Evolutionary conservation across 2,329 filamentous ascomycete genomes (phyloP).

Genomic region (Fusarium sp.): DNA sequence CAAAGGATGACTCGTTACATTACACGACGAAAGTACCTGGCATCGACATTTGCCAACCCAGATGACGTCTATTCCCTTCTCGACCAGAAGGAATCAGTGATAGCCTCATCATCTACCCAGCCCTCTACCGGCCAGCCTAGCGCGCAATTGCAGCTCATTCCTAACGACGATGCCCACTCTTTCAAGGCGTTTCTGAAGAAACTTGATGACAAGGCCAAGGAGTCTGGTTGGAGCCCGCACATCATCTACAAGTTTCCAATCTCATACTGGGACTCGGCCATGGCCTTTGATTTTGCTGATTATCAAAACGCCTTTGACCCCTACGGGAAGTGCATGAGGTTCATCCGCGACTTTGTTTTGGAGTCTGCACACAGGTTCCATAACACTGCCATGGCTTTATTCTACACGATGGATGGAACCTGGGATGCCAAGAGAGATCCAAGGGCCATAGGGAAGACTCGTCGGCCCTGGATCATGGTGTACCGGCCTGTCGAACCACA

Average conservation of each 20-base stretch:
- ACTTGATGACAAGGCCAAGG: slow-evolving; percentile 6
- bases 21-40: slow-evolving; percentile 47
- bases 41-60: slow-evolving; percentile 52
- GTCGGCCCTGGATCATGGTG: slow-evolving; percentile 65
- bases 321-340: slow-evolving; percentile 42
- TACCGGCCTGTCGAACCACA: slow-evolving; percentile 59
- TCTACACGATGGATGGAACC: slow-evolving; percentile 60
- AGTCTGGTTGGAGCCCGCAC: slow-evolving; percentile 32
- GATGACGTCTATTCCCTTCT: slow-evolving; percentile 43
- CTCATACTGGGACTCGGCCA: slow-evolving; percentile 51
- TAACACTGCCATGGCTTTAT: slow-evolving; percentile 55
- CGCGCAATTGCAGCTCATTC: slow-evolving; percentile 6
- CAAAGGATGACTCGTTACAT: slow-evolving; percentile 42
- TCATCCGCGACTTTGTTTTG: slow-evolving; percentile 25
- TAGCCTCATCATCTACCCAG: neutral
- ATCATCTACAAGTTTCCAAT: slow-evolving; percentile 55
- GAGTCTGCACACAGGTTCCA: neutral
- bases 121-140: neutral
- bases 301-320: slow-evolving; percentile 26
- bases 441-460: slow-evolving; percentile 34
- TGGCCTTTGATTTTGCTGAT: slow-evolving; percentile 41
- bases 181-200: slow-evolving; percentile 16
- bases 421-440: slow-evolving; percentile 48
- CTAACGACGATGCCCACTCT: slow-evolving; percentile 12
- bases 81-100: slow-evolving; percentile 6